phyloP scores from a whole-genome alignment of 2,329 filamentous ascomycete species.

The Leptographium wingfieldii region DNA sequence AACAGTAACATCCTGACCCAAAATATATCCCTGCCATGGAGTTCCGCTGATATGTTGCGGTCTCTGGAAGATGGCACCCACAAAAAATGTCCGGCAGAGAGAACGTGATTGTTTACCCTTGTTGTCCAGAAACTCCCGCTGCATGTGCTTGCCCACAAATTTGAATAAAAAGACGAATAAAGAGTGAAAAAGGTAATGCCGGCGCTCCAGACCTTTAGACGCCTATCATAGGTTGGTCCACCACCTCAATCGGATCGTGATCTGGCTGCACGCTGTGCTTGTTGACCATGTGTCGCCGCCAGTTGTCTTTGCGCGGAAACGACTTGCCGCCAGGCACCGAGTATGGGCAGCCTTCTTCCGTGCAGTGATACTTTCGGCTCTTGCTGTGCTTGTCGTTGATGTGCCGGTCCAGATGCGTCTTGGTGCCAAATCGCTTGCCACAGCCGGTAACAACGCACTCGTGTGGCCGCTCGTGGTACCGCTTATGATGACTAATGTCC shows the following conservation, averaged over 20 bases:
- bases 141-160: neutral
- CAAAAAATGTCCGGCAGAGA: neutral
- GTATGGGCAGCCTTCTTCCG: slow-evolving; percentile 39
- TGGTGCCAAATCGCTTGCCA: slow-evolving; percentile 45
- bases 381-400: slow-evolving; percentile 50
- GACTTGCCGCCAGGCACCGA: slow-evolving; percentile 44
- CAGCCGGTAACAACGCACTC: slow-evolving; percentile 31
- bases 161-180: neutral
- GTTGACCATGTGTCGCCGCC: slow-evolving; percentile 49
- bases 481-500: slow-evolving; percentile 40
- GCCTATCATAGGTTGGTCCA: slow-evolving; percentile 24
- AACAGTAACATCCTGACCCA: neutral
- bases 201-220: neutral
- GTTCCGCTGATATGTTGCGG: neutral
- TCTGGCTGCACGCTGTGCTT: slow-evolving; percentile 32
- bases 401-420: slow-evolving; percentile 48
- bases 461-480: slow-evolving; percentile 46
- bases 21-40: neutral
- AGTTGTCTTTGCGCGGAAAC: slow-evolving; percentile 50
- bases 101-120: neutral
- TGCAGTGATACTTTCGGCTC: slow-evolving; percentile 47
- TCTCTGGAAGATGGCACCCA: neutral
- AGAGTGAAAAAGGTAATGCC: neutral
- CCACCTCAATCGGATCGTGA: slow-evolving; percentile 31
- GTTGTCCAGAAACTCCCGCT: neutral